phyloP scores from a whole-genome alignment of 805 yeast genomes.

The Wickerhamomyces bisporus region DNA sequence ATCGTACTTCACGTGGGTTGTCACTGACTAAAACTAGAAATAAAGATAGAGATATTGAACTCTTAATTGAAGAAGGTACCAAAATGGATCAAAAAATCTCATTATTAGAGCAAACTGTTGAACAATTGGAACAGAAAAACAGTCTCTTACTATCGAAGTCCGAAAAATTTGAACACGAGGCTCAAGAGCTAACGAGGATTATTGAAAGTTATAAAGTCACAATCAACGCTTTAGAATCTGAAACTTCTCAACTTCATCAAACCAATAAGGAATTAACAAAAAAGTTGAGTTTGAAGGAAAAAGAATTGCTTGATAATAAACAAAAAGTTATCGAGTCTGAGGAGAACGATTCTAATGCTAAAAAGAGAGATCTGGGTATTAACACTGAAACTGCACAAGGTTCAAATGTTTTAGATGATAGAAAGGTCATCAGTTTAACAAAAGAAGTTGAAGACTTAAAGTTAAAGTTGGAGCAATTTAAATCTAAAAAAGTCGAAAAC shows the following conservation, averaged over 20 bases:
- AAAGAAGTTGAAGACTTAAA: slow-evolving; percentile 43
- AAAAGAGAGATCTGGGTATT: background rate
- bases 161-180: slow-evolving; percentile 22
- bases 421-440: slow-evolving; percentile 17
- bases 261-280: slow-evolving; percentile 4
- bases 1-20: slow-evolving; percentile 11
- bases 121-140: slow-evolving; percentile 29
- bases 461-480: slow-evolving; percentile 43
- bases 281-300: no score
- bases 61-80: slow-evolving; percentile 41
- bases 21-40: slow-evolving; percentile 23
- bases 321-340: no score
- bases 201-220: slow-evolving; percentile 17
- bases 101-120: background rate
- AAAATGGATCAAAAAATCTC: slow-evolving; percentile 43
- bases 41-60: slow-evolving; percentile 39
- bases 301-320: no score
- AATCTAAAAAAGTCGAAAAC: slow-evolving; percentile 28
- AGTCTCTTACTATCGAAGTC: slow-evolving; percentile 21
- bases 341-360: slow-evolving; percentile 4
- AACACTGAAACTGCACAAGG: background rate
- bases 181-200: slow-evolving; percentile 14
- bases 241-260: no score
- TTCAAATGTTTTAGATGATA: no score
- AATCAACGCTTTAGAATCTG: slow-evolving; percentile 16